Conservation (phyloP, 495 filamentous ascomycete species). For the Oidiodendron maius region DNA sequence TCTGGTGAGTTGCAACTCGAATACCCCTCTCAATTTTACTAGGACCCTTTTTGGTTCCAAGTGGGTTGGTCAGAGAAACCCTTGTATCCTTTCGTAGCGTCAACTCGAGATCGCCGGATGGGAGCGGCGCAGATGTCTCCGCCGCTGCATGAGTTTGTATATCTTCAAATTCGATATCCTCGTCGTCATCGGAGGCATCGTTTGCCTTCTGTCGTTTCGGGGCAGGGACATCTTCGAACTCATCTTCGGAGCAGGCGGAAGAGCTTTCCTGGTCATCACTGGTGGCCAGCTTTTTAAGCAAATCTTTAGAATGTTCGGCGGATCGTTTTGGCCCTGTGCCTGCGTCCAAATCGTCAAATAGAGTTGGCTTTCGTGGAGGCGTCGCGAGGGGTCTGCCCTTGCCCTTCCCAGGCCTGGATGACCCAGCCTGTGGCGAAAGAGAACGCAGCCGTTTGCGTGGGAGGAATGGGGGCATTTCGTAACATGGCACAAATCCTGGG, state of each 20-base stretch:
- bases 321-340: conserved; percentile 36
- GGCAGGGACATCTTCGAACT: conserved; percentile 44
- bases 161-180: conserved; percentile 85
- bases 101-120: conserved; percentile 62
- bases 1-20: conserved; percentile 69
- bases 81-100: conserved; percentile 57
- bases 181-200: conserved; percentile 56
- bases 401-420: conserved; percentile 10
- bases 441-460: conserved; percentile 24
- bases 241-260: conserved; percentile 55
- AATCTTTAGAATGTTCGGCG: conserved; percentile 41
- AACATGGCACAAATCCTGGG: not conserved
- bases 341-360: conserved; percentile 66
- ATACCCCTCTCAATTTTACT: conserved; percentile 78
- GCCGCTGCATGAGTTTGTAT: conserved; percentile 37
- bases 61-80: conserved; percentile 46
- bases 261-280: conserved; percentile 49
- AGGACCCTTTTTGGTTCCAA: conserved; percentile 76
- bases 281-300: conserved; percentile 42
- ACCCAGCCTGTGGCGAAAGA: conserved; percentile 15
- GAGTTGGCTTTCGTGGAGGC: conserved; percentile 44
- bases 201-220: conserved; percentile 36
- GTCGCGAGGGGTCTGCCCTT: conserved; percentile 13
- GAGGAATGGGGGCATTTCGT: conserved; percentile 24
- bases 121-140: conserved; percentile 24